Conservation (phyloP, 306 rosid species). For the Begonia fuchsioides region DNA sequence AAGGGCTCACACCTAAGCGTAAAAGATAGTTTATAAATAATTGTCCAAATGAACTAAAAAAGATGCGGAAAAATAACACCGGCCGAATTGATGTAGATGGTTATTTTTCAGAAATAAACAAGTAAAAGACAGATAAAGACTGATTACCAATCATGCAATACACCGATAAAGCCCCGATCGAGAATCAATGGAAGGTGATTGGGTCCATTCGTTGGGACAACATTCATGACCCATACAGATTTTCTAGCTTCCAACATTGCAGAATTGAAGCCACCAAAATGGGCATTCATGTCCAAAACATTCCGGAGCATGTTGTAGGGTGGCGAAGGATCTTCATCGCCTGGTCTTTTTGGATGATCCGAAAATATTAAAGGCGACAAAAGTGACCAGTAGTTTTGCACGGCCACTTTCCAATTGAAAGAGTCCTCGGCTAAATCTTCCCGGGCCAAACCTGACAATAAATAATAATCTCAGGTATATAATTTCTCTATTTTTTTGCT, state of each 20-base stretch:
- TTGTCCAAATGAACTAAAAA: no score
- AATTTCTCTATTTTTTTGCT: no score
- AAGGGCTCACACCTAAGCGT: conserved; percentile 76
- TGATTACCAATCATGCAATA: conserved; percentile 77
- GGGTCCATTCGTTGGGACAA: conserved; percentile 43
- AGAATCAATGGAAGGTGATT: conserved; percentile 74
- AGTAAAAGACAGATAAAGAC: no score
- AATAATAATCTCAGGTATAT: no score
- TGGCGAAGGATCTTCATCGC: conserved; percentile 91
- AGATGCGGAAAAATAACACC: no score
- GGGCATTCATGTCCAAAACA: conserved; percentile 93
- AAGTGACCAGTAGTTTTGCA: conserved; percentile 81
- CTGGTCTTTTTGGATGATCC: conserved; percentile 93
- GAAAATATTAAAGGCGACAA: conserved; percentile 88
- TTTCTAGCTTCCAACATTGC: conserved; percentile 63
- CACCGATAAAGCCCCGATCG: conserved; percentile 81
- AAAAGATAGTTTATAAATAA: background rate
- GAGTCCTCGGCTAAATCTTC: conserved; percentile 59
- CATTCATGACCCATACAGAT: conserved; percentile 95
- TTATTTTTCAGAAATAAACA: no score
- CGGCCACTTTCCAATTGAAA: conserved; percentile 47
- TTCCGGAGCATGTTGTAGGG: conserved; percentile 92
- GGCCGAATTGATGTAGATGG: no score
- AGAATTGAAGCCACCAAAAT: conserved; percentile 72
- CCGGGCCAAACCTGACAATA: conserved; percentile 43